These are phyloP conservation scores for Blastocystis sp. DNA, from an alignment of 352 stramenopile genomes.

Conservation along the genomic window DNA sequence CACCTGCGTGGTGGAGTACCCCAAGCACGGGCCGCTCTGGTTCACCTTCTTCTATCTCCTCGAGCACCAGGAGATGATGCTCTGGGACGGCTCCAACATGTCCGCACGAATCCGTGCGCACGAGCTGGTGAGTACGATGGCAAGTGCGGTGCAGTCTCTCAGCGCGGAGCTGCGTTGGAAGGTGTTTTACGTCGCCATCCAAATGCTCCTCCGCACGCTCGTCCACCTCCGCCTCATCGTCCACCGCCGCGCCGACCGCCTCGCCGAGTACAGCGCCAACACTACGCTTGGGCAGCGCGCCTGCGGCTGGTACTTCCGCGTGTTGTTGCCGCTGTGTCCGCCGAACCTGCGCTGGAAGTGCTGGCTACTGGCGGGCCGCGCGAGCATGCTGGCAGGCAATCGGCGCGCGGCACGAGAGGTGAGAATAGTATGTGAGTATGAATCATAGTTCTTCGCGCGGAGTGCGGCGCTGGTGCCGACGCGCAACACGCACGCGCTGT, in stretches of 20 bases:
- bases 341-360: slow-evolving; percentile 17
- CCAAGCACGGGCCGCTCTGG: slow-evolving; percentile 50
- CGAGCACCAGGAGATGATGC: background rate
- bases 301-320: background rate
- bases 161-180: slow-evolving; percentile 38
- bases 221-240: background rate
- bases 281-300: background rate
- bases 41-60: slow-evolving; percentile 41
- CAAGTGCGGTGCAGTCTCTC: background rate
- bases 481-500: background rate
- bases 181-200: background rate
- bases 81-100: background rate
- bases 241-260: background rate
- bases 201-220: background rate
- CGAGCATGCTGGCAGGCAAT: background rate
- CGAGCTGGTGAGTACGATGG: background rate
- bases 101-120: background rate
- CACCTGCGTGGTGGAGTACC: background rate
- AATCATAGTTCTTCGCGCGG: background rate
- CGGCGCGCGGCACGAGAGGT: slow-evolving; percentile 6
- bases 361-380: slow-evolving; percentile 6
- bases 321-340: background rate
- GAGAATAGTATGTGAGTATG: background rate
- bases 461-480: background rate
- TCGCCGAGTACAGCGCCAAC: background rate